Percentiles rank a stretch among this genome's conserved stretches.
Conservation (phyloP, 2,329 filamentous ascomycete species). For the Fusarium algeriense region DNA sequence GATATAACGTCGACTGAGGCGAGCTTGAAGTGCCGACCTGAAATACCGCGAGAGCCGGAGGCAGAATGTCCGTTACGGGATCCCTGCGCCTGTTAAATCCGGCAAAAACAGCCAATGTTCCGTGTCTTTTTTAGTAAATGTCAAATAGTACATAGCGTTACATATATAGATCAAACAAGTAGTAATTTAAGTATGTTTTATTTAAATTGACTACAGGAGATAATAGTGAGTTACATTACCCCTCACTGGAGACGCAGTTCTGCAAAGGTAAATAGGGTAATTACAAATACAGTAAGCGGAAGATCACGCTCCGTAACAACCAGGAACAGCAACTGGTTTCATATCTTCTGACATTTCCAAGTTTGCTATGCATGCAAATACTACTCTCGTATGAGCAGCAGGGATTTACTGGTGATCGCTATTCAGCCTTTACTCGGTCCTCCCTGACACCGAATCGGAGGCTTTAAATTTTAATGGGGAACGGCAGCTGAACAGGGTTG, state of each 20-base stretch:
- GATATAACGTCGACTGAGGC: background rate
- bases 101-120: background rate
- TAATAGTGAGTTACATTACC: background rate
- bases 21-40: conserved; percentile 7
- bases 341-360: too few relatives aligned
- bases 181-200: background rate
- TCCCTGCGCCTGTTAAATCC: background rate
- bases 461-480: too few relatives aligned
- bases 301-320: background rate
- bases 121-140: background rate
- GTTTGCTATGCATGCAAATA: too few relatives aligned
- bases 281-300: background rate
- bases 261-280: background rate
- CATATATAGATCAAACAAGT: conserved; percentile 4
- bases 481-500: too few relatives aligned
- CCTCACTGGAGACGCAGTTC: background rate
- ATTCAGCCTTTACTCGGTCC: too few relatives aligned
- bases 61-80: background rate
- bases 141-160: background rate
- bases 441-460: too few relatives aligned
- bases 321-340: background rate
- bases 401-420: too few relatives aligned
- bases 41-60: conserved; percentile 10
- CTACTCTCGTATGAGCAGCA: too few relatives aligned
- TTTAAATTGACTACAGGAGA: background rate